A percentile compares a stretch with the other conserved stretches of the same genome.
phyloP scores from a whole-genome alignment of 2,329 filamentous ascomycete species.

The Colletotrichum camelliae region DNA sequence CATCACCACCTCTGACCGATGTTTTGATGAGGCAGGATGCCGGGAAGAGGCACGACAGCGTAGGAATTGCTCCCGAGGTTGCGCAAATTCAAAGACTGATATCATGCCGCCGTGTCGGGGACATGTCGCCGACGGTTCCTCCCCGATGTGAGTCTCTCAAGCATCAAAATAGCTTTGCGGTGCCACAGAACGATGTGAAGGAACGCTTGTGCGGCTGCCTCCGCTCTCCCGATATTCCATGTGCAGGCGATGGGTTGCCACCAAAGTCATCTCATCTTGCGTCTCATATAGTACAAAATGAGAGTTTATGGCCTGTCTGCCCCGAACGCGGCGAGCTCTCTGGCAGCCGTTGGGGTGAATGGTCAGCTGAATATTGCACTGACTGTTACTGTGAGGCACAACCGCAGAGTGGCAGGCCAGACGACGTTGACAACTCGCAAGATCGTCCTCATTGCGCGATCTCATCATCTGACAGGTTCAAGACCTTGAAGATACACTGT shows the following conservation, averaged over 20 bases:
- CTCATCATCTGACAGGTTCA: not conserved
- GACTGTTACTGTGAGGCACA: not conserved
- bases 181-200: not conserved
- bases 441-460: not conserved
- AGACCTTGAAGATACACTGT: not conserved
- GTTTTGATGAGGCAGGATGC: not conserved
- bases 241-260: not conserved
- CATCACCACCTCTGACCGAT: not conserved
- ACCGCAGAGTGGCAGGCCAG: not conserved
- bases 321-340: not conserved
- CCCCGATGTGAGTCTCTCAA: not conserved
- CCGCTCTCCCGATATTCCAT: not conserved
- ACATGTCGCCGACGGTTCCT: not conserved
- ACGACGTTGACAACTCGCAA: not conserved
- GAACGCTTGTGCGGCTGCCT: not conserved
- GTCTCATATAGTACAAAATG: not conserved
- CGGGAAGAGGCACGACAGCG: not conserved
- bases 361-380: not conserved
- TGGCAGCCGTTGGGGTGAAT: not conserved
- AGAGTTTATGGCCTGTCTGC: not conserved
- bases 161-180: not conserved
- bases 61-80: not conserved
- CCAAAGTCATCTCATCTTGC: not conserved
- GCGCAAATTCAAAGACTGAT: not conserved
- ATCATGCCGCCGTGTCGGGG: not conserved